These are phyloP conservation scores for Quercus wislizeni DNA, from an alignment of 306 rosid genomes.

Conservation along the genomic window DNA sequence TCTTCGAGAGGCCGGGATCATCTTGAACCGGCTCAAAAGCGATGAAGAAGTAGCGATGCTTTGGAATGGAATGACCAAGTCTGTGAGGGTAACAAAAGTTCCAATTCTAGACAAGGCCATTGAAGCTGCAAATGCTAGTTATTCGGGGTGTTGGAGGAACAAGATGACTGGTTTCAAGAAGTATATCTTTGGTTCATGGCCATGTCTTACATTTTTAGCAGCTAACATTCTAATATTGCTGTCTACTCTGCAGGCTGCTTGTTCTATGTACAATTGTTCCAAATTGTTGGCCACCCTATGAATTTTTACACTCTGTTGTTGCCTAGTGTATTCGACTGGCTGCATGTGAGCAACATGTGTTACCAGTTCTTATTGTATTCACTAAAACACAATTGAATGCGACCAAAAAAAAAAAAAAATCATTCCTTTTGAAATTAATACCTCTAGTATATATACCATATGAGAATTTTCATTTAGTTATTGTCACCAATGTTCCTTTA, in stretches of 20 bases:
- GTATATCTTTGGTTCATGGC: constrained; percentile 2
- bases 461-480: no score
- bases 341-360: background rate
- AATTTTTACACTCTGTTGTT: background rate
- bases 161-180: background rate
- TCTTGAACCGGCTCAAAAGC: background rate
- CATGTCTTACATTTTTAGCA: constrained; percentile 1
- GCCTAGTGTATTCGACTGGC: background rate
- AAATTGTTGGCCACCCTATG: background rate
- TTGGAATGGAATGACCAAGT: constrained; percentile 8
- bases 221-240: background rate
- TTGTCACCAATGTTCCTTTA: no score
- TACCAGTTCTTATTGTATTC: background rate
- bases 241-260: background rate
- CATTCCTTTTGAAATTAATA: no score
- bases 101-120: background rate
- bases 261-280: background rate
- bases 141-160: constrained; percentile 6
- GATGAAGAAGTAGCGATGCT: constrained; percentile 3
- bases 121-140: background rate
- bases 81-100: constrained; percentile 7
- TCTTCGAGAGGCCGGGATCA: background rate
- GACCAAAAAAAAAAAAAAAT: no score
- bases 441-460: no score
- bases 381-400: no score